phyloP scores from a whole-genome alignment of 768 basidiomycete genomes.

The Termitomyces sp. region DNA sequence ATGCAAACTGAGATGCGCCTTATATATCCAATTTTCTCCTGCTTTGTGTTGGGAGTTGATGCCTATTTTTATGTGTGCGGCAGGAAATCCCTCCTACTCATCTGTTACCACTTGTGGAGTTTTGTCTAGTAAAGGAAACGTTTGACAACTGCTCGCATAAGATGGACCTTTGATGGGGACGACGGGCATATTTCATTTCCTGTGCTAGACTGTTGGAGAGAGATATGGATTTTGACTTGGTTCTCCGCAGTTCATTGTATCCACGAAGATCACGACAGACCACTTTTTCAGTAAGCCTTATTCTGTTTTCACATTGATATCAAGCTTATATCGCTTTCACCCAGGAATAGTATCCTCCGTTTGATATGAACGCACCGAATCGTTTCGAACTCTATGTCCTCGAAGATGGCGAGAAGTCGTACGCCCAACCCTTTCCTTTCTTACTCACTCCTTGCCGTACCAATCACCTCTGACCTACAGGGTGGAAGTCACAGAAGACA shows the following conservation, averaged over 20 bases:
- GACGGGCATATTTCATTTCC: neutral
- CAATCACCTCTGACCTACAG: conserved; percentile 32
- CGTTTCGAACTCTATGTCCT: conserved; percentile 73
- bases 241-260: neutral
- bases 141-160: neutral
- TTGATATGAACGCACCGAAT: conserved; percentile 86
- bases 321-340: neutral
- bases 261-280: neutral
- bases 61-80: neutral
- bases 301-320: too few relatives aligned
- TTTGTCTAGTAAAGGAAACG: neutral
- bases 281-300: neutral
- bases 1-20: neutral
- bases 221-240: neutral
- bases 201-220: neutral
- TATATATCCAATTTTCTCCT: neutral
- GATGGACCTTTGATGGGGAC: neutral
- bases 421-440: conserved; percentile 31
- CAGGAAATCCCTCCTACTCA: neutral
- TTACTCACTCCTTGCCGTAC: neutral
- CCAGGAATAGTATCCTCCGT: neutral
- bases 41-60: neutral
- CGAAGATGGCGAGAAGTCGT: conserved; percentile 93
- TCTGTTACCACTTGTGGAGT: neutral
- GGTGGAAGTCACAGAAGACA: conserved; percentile 89